These are phyloP conservation scores for Termitomyces sp. DNA, from an alignment of 768 basidiomycete genomes.

Conservation along the genomic window DNA sequence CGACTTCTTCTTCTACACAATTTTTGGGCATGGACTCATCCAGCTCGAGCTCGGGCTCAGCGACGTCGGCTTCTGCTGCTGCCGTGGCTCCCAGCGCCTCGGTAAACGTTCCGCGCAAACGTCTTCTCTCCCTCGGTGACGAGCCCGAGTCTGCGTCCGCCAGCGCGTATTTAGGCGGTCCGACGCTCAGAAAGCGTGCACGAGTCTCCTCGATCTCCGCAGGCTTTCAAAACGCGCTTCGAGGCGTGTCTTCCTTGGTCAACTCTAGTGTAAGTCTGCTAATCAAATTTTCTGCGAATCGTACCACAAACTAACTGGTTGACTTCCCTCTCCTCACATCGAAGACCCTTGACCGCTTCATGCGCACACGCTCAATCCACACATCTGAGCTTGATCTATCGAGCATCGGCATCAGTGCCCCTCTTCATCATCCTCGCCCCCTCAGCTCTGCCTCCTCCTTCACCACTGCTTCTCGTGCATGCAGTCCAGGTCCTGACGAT, in stretches of 20 bases:
- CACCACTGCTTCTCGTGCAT: slow-evolving; percentile 20
- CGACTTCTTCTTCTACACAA: background rate
- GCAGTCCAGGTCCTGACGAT: slow-evolving; percentile 20
- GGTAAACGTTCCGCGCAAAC: background rate
- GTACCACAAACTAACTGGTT: background rate
- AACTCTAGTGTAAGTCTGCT: background rate
- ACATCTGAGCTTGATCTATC: background rate
- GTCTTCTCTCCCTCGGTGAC: slow-evolving; percentile 19
- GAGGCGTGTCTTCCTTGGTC: background rate
- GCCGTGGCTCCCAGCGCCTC: background rate
- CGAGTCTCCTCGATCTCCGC: slow-evolving; percentile 23
- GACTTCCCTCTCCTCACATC: background rate
- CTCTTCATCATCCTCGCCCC: slow-evolving; percentile 8
- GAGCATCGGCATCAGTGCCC: slow-evolving; percentile 1
- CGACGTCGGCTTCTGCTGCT: background rate
- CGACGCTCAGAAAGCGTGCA: slow-evolving; percentile 27
- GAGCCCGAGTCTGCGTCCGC: slow-evolving; percentile 9
- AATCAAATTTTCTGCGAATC: background rate
- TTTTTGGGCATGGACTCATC: background rate
- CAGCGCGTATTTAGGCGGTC: slow-evolving; percentile 5
- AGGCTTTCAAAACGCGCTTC: background rate
- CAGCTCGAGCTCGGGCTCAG: background rate
- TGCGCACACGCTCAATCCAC: background rate
- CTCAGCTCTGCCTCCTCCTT: slow-evolving; percentile 27
- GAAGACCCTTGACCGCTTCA: background rate